These are phyloP conservation scores for Kodamaea kakaduensis DNA, from an alignment of 805 yeast genomes.

Conservation along the genomic window DNA sequence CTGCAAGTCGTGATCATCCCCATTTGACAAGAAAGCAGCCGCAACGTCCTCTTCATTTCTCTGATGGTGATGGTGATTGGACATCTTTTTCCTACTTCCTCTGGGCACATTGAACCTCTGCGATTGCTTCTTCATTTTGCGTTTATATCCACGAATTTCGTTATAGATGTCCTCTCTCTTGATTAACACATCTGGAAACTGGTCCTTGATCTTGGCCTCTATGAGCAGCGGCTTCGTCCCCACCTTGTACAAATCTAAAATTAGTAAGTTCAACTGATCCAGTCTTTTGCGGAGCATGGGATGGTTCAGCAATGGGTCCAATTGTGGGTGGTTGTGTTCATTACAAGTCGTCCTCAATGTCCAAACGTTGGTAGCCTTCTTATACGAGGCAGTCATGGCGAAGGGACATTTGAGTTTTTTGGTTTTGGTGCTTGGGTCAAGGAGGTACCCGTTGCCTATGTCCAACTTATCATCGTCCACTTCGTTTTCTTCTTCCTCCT, in stretches of 20 bases:
- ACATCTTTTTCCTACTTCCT: not conserved
- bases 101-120: slow-evolving; percentile 17
- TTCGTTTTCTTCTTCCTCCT: slow-evolving; percentile 13
- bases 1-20: slow-evolving; percentile 21
- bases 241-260: slow-evolving; percentile 47
- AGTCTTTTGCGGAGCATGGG: slow-evolving; percentile 55
- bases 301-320: slow-evolving; percentile 51
- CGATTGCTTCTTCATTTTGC: slow-evolving; percentile 43
- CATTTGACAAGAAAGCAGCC: slow-evolving; percentile 18
- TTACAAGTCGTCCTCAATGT: slow-evolving; percentile 50
- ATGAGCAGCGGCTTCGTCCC: slow-evolving; percentile 56
- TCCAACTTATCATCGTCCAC: slow-evolving; percentile 12
- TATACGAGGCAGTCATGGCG: slow-evolving; percentile 54
- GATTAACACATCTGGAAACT: slow-evolving; percentile 50
- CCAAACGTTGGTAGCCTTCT: slow-evolving; percentile 49
- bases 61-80: slow-evolving; percentile 13
- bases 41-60: slow-evolving; percentile 13
- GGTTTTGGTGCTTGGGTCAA: slow-evolving; percentile 42
- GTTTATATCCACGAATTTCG: slow-evolving; percentile 53
- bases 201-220: slow-evolving; percentile 48
- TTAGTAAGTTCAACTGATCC: slow-evolving; percentile 48
- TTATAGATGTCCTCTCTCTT: slow-evolving; percentile 57
- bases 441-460: slow-evolving; percentile 30
- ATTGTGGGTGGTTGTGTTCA: slow-evolving; percentile 56
- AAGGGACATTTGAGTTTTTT: slow-evolving; percentile 56